Conservation (phyloP, 208 protist species). For the Leptomonas seymouri region DNA sequence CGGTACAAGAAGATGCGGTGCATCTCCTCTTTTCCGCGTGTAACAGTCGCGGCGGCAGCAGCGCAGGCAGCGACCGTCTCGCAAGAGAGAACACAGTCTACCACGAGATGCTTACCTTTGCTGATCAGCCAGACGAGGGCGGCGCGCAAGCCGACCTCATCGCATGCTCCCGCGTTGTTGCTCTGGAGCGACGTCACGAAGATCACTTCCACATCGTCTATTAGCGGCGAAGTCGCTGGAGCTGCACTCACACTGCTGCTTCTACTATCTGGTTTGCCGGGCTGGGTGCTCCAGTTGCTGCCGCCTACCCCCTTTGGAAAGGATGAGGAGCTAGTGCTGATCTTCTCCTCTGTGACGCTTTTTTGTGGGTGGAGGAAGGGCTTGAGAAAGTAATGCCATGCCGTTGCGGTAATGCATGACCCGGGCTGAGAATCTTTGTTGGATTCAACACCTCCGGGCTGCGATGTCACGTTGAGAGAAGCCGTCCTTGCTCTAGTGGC, state of each 20-base stretch:
- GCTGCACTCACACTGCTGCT: neutral
- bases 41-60: conserved; percentile 12
- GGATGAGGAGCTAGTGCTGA: neutral
- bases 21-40: conserved; percentile 24
- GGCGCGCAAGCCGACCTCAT: conserved; percentile 17
- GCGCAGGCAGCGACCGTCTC: conserved; percentile 28
- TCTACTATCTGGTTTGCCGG: neutral
- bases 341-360: neutral
- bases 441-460: neutral
- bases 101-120: conserved; percentile 32
- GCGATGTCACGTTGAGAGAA: neutral
- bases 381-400: conserved; percentile 30
- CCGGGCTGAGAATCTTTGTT: neutral
- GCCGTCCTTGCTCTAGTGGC: neutral
- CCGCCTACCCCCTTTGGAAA: neutral
- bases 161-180: neutral
- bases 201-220: conserved; percentile 29
- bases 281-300: conserved; percentile 2
- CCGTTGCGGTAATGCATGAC: conserved; percentile 16
- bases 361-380: neutral
- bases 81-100: conserved; percentile 20
- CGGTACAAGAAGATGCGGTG: conserved; percentile 28
- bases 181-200: conserved; percentile 11
- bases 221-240: neutral
- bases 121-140: conserved; percentile 28